A percentile compares a stretch with the other conserved stretches of the same genome.
Conservation (phyloP, 2,329 filamentous ascomycete genomes). For the Magnaporthiopsis poae region DNA sequence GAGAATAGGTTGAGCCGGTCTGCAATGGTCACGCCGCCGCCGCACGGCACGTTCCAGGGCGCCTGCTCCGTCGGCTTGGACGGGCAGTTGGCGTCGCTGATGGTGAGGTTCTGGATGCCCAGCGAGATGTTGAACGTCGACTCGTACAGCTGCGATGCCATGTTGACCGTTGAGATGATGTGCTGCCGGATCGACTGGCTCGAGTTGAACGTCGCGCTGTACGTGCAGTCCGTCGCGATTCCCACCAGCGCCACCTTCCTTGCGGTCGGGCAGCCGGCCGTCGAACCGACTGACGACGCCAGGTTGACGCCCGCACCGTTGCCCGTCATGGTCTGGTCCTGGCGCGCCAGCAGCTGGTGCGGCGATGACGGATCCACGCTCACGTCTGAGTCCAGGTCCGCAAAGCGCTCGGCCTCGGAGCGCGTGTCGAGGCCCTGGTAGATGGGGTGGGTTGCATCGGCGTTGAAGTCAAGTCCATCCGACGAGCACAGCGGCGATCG, state of each 20-base stretch:
- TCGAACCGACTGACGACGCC: conserved; percentile 66
- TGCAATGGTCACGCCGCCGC: conserved; percentile 52
- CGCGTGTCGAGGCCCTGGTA: conserved; percentile 42
- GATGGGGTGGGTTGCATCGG: conserved; percentile 59
- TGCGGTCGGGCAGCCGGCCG: conserved; percentile 76
- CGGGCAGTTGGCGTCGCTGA: conserved; percentile 68
- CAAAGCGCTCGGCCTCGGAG: conserved; percentile 18
- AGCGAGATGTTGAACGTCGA: conserved; percentile 89
- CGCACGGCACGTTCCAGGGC: conserved; percentile 77
- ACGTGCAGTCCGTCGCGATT: conserved; percentile 86
- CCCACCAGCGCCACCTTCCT: conserved; percentile 85
- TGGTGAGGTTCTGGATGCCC: conserved; percentile 74
- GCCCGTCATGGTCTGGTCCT: conserved; percentile 57
- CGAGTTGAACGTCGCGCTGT: conserved; percentile 61
- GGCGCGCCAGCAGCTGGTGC: conserved; percentile 59
- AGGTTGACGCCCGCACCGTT: conserved; percentile 76
- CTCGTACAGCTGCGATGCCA: conserved; percentile 80
- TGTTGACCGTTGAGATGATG: conserved; percentile 74
- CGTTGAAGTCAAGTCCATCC: conserved; percentile 72
- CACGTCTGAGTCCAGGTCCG: conserved; percentile 17
- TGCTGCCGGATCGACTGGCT: conserved; percentile 58
- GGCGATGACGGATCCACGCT: conserved; percentile 49
- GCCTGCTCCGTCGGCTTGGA: conserved; percentile 48
- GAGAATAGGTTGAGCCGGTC: conserved; percentile 81
- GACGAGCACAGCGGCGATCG: conserved; percentile 54